phyloP scores from a whole-genome alignment of 129 eudicot genomes.

The sunflower (Helianthus annuus) region DNA sequence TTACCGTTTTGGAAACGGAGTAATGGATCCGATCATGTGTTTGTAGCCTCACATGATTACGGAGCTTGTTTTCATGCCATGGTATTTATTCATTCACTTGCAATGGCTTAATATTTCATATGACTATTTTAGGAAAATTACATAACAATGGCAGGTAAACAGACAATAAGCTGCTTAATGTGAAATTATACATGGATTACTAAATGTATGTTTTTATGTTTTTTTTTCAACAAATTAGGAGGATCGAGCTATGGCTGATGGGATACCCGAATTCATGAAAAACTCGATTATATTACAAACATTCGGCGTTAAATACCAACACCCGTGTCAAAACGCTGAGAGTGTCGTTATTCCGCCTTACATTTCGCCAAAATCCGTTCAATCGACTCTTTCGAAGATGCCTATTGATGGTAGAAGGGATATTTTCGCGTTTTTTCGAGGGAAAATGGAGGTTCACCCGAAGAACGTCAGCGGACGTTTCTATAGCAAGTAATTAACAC shows the following conservation, averaged over 20 bases:
- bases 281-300: constrained; percentile 81
- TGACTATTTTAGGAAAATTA: too few species aligned
- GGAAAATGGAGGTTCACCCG: constrained; percentile 95
- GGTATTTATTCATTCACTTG: constrained; percentile 37
- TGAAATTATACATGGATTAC: background rate
- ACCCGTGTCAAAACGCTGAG: constrained; percentile 75
- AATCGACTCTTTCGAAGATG: constrained; percentile 52
- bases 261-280: constrained; percentile 72
- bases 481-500: constrained; percentile 73
- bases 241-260: constrained; percentile 75
- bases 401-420: constrained; percentile 75
- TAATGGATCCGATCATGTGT: constrained; percentile 79
- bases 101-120: background rate
- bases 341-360: constrained; percentile 83
- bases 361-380: constrained; percentile 51
- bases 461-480: constrained; percentile 88
- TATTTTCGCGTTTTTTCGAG: constrained; percentile 83
- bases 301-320: constrained; percentile 74
- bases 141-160: too few species aligned
- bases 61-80: constrained; percentile 96
- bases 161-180: background rate
- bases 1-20: constrained; percentile 85
- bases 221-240: constrained; percentile 42
- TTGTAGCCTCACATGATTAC: constrained; percentile 91
- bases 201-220: background rate